A percentile compares a stretch with the other conserved stretches of the same genome.
These are phyloP conservation scores for Metschnikowia dekortorum DNA, from an alignment of 805 yeast species.

Conservation along the genomic window DNA sequence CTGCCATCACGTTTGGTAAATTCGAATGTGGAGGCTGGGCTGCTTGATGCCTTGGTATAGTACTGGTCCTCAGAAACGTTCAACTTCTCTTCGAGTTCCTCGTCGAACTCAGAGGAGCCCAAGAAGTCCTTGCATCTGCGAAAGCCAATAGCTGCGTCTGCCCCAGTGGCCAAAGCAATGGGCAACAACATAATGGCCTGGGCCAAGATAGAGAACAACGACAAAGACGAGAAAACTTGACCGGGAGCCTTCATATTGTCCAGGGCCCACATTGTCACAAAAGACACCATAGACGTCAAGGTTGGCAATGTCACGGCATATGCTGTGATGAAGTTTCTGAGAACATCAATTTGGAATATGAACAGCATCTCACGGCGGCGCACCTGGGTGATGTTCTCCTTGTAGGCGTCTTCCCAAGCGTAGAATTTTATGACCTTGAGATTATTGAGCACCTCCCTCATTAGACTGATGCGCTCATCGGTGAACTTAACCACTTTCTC, in stretches of 20 bases:
- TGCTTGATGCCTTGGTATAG: constrained; percentile 7
- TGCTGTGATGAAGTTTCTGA: constrained; percentile 41
- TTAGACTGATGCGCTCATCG: constrained; percentile 38
- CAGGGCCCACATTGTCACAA: constrained; percentile 43
- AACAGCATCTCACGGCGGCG: constrained; percentile 38
- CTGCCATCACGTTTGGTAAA: not conserved
- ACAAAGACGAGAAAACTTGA: constrained; percentile 39
- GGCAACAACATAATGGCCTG: constrained; percentile 43
- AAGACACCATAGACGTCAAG: constrained; percentile 42
- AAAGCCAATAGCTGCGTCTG: constrained; percentile 42
- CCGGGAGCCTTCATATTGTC: constrained; percentile 35
- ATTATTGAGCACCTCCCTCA: constrained; percentile 40
- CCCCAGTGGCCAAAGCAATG: constrained; percentile 41
- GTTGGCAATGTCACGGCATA: constrained; percentile 42
- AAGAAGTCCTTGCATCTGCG: constrained; percentile 23
- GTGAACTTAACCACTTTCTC: constrained; percentile 35
- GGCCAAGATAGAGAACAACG: constrained; percentile 40
- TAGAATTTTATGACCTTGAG: constrained; percentile 42
- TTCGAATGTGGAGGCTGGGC: not conserved
- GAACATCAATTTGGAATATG: constrained; percentile 37
- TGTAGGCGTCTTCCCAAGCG: constrained; percentile 45
- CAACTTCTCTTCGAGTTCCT: constrained; percentile 9
- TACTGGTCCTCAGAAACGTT: constrained; percentile 6
- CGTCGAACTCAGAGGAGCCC: constrained; percentile 17
- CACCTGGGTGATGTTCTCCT: constrained; percentile 29